phyloP scores from a whole-genome alignment of 2,329 filamentous ascomycete genomes.

The Neodidymelliopsis sp. region DNA sequence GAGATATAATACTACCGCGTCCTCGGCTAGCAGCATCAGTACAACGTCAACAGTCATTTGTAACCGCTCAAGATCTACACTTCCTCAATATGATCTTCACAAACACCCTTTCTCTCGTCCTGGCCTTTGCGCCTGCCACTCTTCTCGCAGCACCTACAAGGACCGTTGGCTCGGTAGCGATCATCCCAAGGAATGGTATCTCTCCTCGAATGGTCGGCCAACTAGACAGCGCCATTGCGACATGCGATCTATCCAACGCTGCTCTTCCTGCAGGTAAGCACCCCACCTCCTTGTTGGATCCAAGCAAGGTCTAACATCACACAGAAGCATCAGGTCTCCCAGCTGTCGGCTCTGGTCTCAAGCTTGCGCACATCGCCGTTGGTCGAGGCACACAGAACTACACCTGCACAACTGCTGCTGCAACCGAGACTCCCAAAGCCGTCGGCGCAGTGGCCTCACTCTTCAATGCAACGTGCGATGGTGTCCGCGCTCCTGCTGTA shows the following conservation, averaged over 20 bases:
- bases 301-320: conserved; percentile 26
- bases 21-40: conserved; percentile 6
- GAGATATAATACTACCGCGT: conserved; percentile 16
- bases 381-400: conserved; percentile 95
- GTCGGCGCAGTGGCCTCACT: conserved; percentile 81
- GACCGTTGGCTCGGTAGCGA: conserved; percentile 29
- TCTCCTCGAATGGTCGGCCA: conserved; percentile 28
- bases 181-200: conserved; percentile 25
- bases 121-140: conserved; percentile 44
- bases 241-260: conserved; percentile 40
- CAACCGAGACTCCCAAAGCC: conserved; percentile 67
- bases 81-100: conserved; percentile 43
- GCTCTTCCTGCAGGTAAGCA: conserved; percentile 43
- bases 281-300: background rate
- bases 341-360: conserved; percentile 65
- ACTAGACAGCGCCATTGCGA: conserved; percentile 30
- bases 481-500: conserved; percentile 72
- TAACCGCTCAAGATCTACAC: background rate
- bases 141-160: conserved; percentile 45
- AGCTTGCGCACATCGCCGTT: conserved; percentile 79
- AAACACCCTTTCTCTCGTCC: conserved; percentile 38
- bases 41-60: background rate
- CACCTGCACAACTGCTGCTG: conserved; percentile 71
- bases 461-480: conserved; percentile 86
- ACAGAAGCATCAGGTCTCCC: conserved; percentile 67